phyloP scores from a whole-genome alignment of 805 yeast species.

The Starmerella vitae region DNA sequence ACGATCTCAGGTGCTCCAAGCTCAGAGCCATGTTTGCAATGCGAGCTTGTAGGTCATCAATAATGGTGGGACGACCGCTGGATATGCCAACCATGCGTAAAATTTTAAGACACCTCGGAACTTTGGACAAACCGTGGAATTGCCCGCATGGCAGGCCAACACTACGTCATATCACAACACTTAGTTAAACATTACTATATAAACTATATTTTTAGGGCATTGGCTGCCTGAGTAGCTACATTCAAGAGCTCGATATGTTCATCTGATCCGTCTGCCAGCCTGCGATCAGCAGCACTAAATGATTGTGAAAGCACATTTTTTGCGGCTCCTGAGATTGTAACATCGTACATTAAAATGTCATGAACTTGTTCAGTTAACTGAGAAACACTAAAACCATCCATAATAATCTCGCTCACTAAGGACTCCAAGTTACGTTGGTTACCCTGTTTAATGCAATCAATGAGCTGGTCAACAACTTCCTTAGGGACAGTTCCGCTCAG shows the following conservation, averaged over 20 bases:
- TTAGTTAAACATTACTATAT: conserved; percentile 13
- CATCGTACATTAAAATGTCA: conserved; percentile 47
- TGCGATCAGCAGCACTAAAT: conserved; percentile 61
- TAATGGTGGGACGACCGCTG: conserved; percentile 81
- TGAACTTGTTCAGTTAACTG: conserved; percentile 62
- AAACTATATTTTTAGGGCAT: conserved; percentile 6
- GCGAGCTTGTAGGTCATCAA: conserved; percentile 88
- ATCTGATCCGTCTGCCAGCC: conserved; percentile 72
- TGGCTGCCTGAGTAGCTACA: conserved; percentile 40
- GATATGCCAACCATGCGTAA: conserved; percentile 44
- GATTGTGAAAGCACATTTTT: conserved; percentile 54
- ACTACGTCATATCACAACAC: conserved; percentile 70
- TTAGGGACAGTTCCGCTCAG: conserved; percentile 64
- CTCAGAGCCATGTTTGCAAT: conserved; percentile 76
- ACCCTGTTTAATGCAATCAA: conserved; percentile 28
- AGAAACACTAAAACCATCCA: conserved; percentile 69
- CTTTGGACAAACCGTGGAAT: conserved; percentile 82
- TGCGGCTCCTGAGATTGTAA: conserved; percentile 35
- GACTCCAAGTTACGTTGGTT: conserved; percentile 21
- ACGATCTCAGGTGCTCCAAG: conserved; percentile 50
- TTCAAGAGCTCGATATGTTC: conserved; percentile 74
- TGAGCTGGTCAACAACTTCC: conserved; percentile 32
- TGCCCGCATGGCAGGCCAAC: conserved; percentile 97
- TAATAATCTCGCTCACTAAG: conserved; percentile 38
- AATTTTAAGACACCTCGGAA: conserved; percentile 55